Base-by-base conservation (phyloP, 371 early-diverging fungal genomes). In the Furculomyces boomerangus region DNA sequence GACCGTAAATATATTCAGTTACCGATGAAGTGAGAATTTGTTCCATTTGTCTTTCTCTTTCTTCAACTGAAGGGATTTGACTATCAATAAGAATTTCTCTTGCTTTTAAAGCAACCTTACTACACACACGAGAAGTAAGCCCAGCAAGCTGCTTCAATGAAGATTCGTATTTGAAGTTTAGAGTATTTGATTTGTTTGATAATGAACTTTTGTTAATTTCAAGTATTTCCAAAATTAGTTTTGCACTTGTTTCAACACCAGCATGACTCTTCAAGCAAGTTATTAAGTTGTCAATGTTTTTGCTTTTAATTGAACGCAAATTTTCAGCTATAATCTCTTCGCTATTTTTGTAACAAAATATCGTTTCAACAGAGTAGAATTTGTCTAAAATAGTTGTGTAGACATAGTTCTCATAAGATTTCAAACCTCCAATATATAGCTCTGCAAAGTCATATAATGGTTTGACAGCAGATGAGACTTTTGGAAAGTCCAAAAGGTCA, bases 1-100 rank as follows among this genome's bases (percentile, higher is more conserved):
- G 79, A 61, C 87, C 86, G 58, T 85, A 82, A 31, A 81, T 77
- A 47, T 74, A 79, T 61, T 86, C 87, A 20, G 81, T 84, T 27
- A 88, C 83, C 10, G 89, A 81, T 32, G 74, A 74, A 54, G 74
- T 72, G 49, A 96, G 75, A 53, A 91, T 88, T 54, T 79, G 75
- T 60, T 82, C 79, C 79, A 92, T 90, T 62, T 84, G 82, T 41
- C 70, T 59, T 59, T 79, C 76, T 57, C 97, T 83, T 65, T 94
- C 94, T 64, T 90, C 86, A 50, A 81, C 83, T 32, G 88, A 88
- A 28, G 96, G 96, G 55, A 93, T 65, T 67, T 93, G 93, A 73
- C 82, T 82, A 57, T 85, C 84, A 57, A 95, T 89, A 54, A 94
- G 71, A 43, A 92, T 66, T 65, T 94, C 95, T 60, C 94, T 84